Base-by-base conservation (phyloP, 345 rosid genomes). In the Diplotaxis tenuifolia region DNA sequence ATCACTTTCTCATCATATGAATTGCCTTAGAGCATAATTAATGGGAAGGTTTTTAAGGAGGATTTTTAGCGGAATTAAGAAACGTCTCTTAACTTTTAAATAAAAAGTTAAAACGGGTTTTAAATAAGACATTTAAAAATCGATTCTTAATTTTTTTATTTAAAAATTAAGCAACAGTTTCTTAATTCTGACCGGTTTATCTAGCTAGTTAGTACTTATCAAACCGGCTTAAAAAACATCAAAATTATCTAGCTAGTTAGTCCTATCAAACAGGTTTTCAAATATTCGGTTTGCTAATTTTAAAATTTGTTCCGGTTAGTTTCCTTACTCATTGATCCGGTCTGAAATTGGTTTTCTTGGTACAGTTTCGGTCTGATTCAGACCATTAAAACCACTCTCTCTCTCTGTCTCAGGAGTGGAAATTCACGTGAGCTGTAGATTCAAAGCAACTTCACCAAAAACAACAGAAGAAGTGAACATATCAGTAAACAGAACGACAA, bases 401-500 rank as follows among this genome's bases (percentile, higher is more conserved):
- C 9, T 59, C 0, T n/a, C 50, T n/a, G 11, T 56, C 9, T 12
- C 68, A 88, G 98, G 93, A 58, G 92, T 66, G 20, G 96, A 88
- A 45, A 92, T 95, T 55, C 86, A 85, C 61, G 79, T 89, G 40
- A 79, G 70, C 31, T 91, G 99, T 84, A 84, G 76, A 74, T 89
- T 95, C 82, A 84, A 85, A 76, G 93, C 89, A 25, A 86, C 34
- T 65, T 79, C 93, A 15, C 90, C 89, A 0, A 78, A 71, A 82
- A 91, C 96, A 55, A 23, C 81, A 25, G 96, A 95, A 78, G 86
- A 83, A 71, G 86, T 91, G 58, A 71, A 45, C 54, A 84, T 88
- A 71, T 89, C 96, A 4, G 93, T 88, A 3, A 91, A 88, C 85
- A 81, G 96, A 78, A 89, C 89, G 12, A 91, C 93, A 0, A 73